These are phyloP conservation scores for Ilyonectria destructans DNA, from an alignment of 2,329 filamentous ascomycete species.

Conservation along the genomic window DNA sequence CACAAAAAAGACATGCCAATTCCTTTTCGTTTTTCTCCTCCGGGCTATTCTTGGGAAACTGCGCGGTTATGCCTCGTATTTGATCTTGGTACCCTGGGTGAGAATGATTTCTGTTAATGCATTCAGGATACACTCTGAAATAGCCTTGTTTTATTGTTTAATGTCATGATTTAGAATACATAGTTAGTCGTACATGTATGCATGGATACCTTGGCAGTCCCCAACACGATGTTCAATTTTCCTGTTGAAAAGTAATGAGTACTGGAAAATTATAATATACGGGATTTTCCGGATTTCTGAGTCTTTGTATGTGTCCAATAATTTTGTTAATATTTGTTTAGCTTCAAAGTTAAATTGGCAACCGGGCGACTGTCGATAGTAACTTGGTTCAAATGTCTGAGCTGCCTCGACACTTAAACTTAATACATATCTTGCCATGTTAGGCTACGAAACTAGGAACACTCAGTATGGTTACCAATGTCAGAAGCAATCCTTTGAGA, in stretches of 20 bases:
- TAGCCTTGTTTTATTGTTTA: constrained; percentile 12
- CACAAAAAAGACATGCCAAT: not conserved
- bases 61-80: not conserved
- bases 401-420: too few species aligned
- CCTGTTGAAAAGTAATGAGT: not conserved
- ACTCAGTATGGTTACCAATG: too few species aligned
- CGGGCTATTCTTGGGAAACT: not conserved
- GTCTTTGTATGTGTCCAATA: too few species aligned
- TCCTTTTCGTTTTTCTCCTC: not conserved
- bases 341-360: too few species aligned
- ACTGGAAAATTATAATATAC: not conserved
- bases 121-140: not conserved
- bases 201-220: constrained; percentile 7
- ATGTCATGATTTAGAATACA: constrained; percentile 1
- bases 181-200: not conserved
- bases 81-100: not conserved
- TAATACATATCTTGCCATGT: too few species aligned
- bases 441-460: too few species aligned
- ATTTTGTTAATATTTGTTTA: too few species aligned
- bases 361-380: too few species aligned
- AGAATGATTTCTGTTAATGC: not conserved
- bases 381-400: too few species aligned
- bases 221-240: not conserved
- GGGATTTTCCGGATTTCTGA: too few species aligned
- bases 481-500: too few species aligned